Evolutionary conservation across 1,284 basidiomycete species (phyloP), one percentile per base, ranked within the genome.

Genomic region (Ustilago vetiveriae): DNA sequence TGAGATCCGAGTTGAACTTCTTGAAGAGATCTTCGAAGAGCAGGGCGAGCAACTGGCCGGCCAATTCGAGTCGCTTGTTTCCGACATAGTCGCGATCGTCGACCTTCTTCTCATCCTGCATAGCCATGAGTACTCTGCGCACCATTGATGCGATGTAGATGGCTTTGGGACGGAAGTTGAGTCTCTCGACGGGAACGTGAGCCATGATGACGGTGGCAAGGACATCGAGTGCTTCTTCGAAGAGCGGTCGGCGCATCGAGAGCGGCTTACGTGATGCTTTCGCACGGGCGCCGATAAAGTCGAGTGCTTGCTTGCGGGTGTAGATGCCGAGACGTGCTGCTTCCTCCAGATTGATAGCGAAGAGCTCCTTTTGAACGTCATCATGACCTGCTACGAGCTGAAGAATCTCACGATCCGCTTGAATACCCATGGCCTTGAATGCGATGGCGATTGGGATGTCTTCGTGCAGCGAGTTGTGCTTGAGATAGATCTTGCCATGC

Each of bases 41-140:
- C 3, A 98, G 86, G 2, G 95, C 92, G 16, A 99, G 87, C 9
- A 99, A 87, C 82, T 98, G 97, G 33, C 96, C 96, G 42, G 97
- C 97, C 21, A 99, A 87, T 83, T 99, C 96, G 35, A 99, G 85
- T 58, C 96, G 91, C 84, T 99, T 99, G 84, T 99, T 99, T 38
- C 96, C 96, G 67, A 99, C 96, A 82, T 99, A 98, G 83, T 99
- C 96, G 38, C 97, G 88, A 83, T 99, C 96, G 78, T 99, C 96
- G 10, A 98, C 93, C 88, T 94, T 93, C 79, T 90, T 94, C 82
- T 92, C 91, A 82, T 99, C 93, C 52, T 93, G 88, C 89, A 98
- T 92, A 24, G 93, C 93, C 90, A 94, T 92, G 51, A 99, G 85
- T 3, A 99, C 96, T 46, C 96, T 86, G 23, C 96, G 87, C 0